Conservation (phyloP, 73 alveolate species). For the Paramecium bursaria region DNA sequence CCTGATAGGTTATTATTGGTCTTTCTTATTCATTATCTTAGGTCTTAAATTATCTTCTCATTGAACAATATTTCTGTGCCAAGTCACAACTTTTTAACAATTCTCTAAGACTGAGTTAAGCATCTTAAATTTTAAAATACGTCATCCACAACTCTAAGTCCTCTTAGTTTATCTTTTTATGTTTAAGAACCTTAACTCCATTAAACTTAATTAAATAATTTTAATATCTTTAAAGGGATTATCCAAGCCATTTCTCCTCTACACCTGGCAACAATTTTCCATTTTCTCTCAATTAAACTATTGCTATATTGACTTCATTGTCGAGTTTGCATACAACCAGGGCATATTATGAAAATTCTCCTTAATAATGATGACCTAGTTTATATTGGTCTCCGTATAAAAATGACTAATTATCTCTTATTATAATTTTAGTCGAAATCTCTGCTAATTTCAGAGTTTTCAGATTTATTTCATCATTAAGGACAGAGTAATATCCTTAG, state of each 20-base stretch:
- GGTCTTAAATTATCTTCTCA: slow-evolving; percentile 42
- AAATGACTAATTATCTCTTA: too few species aligned
- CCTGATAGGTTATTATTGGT: slow-evolving; percentile 38
- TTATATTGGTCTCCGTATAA: slow-evolving; percentile 31
- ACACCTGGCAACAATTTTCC: neutral
- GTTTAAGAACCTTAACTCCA: neutral
- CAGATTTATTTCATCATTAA: too few species aligned
- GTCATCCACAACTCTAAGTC: slow-evolving; percentile 14
- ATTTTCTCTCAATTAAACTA: neutral
- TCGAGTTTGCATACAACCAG: slow-evolving; percentile 20
- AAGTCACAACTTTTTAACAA: neutral
- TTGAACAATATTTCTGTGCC: slow-evolving; percentile 36
- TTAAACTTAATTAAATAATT: slow-evolving; percentile 23
- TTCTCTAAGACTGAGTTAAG: slow-evolving; percentile 18
- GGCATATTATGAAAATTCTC: slow-evolving; percentile 1
- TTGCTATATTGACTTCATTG: neutral
- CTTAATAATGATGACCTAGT: slow-evolving; percentile 44
- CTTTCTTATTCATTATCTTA: slow-evolving; percentile 40
- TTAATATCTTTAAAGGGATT: neutral
- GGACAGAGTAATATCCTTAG: too few species aligned
- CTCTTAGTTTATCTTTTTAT: neutral
- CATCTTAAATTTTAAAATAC: slow-evolving; percentile 7
- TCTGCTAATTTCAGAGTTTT: too few species aligned
- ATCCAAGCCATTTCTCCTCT: slow-evolving; percentile 52
- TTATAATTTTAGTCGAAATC: too few species aligned